Percentiles rank a stretch among this genome's conserved stretches.
These are phyloP conservation scores for Fusarium oxysporum DNA, from an alignment of 2,329 filamentous ascomycete species.

Conservation along the genomic window DNA sequence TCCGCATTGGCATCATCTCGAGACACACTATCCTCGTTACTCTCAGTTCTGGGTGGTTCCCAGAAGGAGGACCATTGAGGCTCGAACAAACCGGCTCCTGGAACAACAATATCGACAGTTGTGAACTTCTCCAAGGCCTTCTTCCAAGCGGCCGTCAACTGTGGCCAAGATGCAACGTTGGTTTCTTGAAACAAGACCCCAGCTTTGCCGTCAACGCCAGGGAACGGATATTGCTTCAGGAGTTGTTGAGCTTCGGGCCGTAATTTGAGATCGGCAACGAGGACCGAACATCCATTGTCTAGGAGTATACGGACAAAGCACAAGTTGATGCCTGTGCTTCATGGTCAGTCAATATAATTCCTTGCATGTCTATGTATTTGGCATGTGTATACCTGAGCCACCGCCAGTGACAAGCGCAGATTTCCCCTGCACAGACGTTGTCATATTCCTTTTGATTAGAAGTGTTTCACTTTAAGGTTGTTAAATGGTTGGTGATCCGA, in stretches of 20 bases:
- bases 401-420: constrained; percentile 37
- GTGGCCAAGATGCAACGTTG: constrained; percentile 53
- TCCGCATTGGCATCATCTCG: constrained; percentile 45
- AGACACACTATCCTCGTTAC: constrained; percentile 45
- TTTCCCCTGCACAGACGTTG: constrained; percentile 45
- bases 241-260: constrained; percentile 51
- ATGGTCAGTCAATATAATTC: not conserved
- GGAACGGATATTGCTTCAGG: constrained; percentile 48
- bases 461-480: not conserved
- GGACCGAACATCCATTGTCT: constrained; percentile 51
- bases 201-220: constrained; percentile 28
- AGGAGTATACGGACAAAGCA: constrained; percentile 51
- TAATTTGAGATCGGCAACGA: constrained; percentile 53
- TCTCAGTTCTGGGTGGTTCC: constrained; percentile 48
- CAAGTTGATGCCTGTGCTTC: constrained; percentile 51
- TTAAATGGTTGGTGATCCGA: not conserved
- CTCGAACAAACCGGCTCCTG: constrained; percentile 54
- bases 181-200: constrained; percentile 52
- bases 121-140: constrained; percentile 45
- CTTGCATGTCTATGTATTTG: not conserved
- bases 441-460: not conserved
- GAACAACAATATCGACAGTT: constrained; percentile 52
- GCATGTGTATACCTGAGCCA: constrained; percentile 35
- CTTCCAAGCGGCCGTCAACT: constrained; percentile 49
- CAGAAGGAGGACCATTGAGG: constrained; percentile 53